These are phyloP conservation scores for Apiotrichum veenhuisii DNA, from an alignment of 1,284 basidiomycete species.

Conservation along the genomic window DNA sequence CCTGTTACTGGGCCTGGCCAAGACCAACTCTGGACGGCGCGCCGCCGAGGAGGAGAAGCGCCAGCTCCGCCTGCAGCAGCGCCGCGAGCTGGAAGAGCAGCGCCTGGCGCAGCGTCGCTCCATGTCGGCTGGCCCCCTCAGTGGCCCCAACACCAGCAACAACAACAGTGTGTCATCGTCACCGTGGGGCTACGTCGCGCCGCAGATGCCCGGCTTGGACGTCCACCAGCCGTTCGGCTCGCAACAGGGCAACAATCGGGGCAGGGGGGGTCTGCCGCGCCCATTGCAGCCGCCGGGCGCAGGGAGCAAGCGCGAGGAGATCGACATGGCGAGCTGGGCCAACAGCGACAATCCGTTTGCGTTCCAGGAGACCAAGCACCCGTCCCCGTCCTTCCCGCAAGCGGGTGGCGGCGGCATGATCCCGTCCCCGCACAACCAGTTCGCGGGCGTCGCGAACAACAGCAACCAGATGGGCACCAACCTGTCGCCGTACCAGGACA, in stretches of 20 bases:
- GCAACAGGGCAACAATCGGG: not conserved
- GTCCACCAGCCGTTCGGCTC: conserved; percentile 48
- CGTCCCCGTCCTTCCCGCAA: conserved; percentile 7
- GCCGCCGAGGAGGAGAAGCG: conserved; percentile 47
- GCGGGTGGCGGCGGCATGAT: not conserved
- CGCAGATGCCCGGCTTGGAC: conserved; percentile 47
- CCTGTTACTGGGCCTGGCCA: conserved; percentile 43
- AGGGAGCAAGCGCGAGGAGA: not conserved
- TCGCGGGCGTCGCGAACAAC: conserved; percentile 1
- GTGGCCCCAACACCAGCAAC: conserved; percentile 7
- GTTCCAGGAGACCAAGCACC: conserved; percentile 16
- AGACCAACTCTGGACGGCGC: conserved; percentile 42
- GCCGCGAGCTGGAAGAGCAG: conserved; percentile 41
- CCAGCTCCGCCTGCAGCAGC: conserved; percentile 42
- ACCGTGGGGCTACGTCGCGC: conserved; percentile 49
- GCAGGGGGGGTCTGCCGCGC: conserved; percentile 26
- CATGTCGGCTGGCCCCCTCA: conserved; percentile 9
- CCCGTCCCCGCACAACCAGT: conserved; percentile 11
- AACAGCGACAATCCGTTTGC: conserved; percentile 16
- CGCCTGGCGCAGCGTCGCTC: conserved; percentile 22
- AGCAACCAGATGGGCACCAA: conserved; percentile 8
- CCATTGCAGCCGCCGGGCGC: conserved; percentile 42
- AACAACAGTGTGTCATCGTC: conserved; percentile 16
- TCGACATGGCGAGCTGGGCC: not conserved
- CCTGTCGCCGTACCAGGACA: conserved; percentile 21